A percentile compares a stretch with the other conserved stretches of the same genome.
phyloP scores from a whole-genome alignment of 1,284 basidiomycete species.

The Xerocomus minutiporus region DNA sequence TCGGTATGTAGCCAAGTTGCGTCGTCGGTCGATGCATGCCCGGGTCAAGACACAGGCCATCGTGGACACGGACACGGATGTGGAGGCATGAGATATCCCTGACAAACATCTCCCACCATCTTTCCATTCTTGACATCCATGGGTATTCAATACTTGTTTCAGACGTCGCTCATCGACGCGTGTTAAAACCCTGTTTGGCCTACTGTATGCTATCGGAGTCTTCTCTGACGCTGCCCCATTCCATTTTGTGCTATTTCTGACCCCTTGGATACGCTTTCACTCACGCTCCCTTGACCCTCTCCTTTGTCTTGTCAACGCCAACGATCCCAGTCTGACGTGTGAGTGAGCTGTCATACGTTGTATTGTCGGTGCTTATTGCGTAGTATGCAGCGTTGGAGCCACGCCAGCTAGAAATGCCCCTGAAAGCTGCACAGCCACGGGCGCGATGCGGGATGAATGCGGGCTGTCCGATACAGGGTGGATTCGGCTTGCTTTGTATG shows the following conservation, averaged over 20 bases:
- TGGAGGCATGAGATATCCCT: not conserved
- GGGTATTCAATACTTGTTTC: not conserved
- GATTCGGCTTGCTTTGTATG: not conserved
- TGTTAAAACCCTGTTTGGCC: not conserved
- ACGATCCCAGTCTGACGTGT: not conserved
- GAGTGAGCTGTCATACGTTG: not conserved
- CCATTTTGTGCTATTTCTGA: not conserved
- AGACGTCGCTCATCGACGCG: not conserved
- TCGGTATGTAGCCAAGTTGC: not conserved
- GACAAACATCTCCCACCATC: constrained; percentile 5
- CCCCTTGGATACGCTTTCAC: not conserved
- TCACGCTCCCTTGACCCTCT: not conserved
- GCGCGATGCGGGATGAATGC: not conserved
- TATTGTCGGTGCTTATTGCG: not conserved
- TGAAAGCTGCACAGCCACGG: not conserved
- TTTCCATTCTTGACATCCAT: not conserved
- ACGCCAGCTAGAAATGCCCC: not conserved
- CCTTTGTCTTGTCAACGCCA: not conserved
- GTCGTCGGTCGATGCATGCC: not conserved
- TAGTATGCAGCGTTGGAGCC: not conserved
- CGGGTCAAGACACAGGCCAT: constrained; percentile 3
- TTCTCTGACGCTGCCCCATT: not conserved
- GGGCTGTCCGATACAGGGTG: not conserved
- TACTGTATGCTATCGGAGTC: not conserved
- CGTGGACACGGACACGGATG: constrained; percentile 11